Evolutionary conservation across 129 eudicot genomes (phyloP), one percentile per base, ranked within the genome.

Genomic region (Chrysanthemum makinoi): DNA sequence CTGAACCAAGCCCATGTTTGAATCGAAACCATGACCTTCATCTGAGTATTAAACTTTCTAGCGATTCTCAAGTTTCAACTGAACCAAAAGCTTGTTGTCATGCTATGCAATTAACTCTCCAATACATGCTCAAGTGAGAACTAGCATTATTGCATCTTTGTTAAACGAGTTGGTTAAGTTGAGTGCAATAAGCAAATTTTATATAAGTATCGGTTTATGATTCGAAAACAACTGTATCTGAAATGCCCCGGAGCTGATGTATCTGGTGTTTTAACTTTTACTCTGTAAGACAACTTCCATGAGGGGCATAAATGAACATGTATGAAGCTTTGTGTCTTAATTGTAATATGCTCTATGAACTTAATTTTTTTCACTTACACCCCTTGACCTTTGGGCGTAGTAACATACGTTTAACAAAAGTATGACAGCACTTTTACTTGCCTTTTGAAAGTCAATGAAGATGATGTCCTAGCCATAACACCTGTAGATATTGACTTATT

Each of bases 391-490:
- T 70, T 47, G 72, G 43, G 52, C 54, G 49, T 55, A 76, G 44
- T 48, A 35, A 44, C 5, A 39, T 39, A 39, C 2, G 2, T 39
- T 39, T 39, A 39, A 10, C 14, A 14, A 24, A 13, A 19, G 10
- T 15, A 68, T 11, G 35, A 53, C 44, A 62, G 26, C 56, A 15
- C 39, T 22, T 22, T 61, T 52, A 62, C 76, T 59, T 62, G 81
- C 70, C 62, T 54, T 77, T 77, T 70, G 39, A 43, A 70, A 62
- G 77, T 77, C 81, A 77, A 77, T 47, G 49, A 77, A 17, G 75
- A 51, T 63, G 60, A 77, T 26, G 67, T 62, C 35, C 22, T 62
- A 53, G 39, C 24, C 70, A 46, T 44, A 66, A 44, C 70, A 70
- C 16, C 22, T 63, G 72, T 58, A 19, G 35, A 30, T 62, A 10